Evolutionary conservation across 2,329 filamentous ascomycete species (phyloP).

Genomic region (Fusarium sp.): DNA sequence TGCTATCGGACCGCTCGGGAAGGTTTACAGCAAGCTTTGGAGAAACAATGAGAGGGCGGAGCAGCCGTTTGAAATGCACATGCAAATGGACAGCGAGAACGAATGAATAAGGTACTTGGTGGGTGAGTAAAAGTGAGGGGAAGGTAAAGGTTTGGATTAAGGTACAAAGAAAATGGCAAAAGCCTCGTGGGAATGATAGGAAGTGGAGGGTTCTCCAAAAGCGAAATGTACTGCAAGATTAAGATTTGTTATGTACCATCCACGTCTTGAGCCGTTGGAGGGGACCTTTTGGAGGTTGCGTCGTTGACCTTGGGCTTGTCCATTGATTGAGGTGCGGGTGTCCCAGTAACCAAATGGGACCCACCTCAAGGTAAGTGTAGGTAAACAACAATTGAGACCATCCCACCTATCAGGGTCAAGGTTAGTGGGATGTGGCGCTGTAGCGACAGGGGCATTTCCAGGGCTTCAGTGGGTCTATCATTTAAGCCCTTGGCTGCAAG

Average conservation of each 20-base stretch:
- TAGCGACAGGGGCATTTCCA: slow-evolving; percentile 26
- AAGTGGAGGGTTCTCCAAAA: slow-evolving; percentile 19
- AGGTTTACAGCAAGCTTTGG: slow-evolving; percentile 25
- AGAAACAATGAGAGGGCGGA: slow-evolving; percentile 18
- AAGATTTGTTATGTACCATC: slow-evolving; percentile 33
- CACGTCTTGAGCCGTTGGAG: slow-evolving; percentile 27
- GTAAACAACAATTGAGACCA: slow-evolving; percentile 40
- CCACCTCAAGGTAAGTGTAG: slow-evolving; percentile 41
- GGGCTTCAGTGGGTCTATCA: slow-evolving; percentile 18
- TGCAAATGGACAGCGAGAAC: slow-evolving; percentile 18
- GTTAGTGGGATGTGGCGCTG: slow-evolving; percentile 27
- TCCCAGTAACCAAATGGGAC: slow-evolving; percentile 39
- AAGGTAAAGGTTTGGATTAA: slow-evolving; percentile 4
- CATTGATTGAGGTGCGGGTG: slow-evolving; percentile 30
- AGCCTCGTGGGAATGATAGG: neutral
- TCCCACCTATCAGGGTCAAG: slow-evolving; percentile 39
- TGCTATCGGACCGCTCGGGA: slow-evolving; percentile 17
- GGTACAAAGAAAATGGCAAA: slow-evolving; percentile 7
- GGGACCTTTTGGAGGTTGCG: slow-evolving; percentile 32
- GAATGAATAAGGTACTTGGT: neutral
- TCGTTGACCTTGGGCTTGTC: slow-evolving; percentile 14
- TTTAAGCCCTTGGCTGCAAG: slow-evolving; percentile 15
- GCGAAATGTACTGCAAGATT: slow-evolving; percentile 3
- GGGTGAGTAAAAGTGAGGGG: neutral
- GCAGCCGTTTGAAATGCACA: slow-evolving; percentile 35